Conservation (phyloP, 495 filamentous ascomycete species). For the Apodospora peruviana region DNA sequence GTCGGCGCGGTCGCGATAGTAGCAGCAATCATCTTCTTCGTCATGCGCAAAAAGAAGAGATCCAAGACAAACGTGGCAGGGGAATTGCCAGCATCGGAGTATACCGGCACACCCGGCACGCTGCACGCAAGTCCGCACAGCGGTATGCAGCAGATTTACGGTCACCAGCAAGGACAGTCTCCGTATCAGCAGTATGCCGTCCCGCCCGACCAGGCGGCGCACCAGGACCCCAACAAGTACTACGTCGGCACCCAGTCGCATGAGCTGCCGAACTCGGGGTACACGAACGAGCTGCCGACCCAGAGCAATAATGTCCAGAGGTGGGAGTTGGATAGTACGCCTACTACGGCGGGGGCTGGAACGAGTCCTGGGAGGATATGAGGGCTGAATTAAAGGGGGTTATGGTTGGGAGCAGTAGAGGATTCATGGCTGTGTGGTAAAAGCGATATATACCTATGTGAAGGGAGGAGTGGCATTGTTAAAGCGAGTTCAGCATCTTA, state of each 20-base stretch:
- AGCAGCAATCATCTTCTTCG: background rate
- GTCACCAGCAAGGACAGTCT: background rate
- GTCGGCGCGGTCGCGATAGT: background rate
- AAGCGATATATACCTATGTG: too few species aligned
- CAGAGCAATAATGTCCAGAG: background rate
- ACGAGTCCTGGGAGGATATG: too few species aligned
- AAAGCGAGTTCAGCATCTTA: too few species aligned
- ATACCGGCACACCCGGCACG: background rate
- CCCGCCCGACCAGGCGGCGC: background rate
- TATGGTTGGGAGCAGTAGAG: too few species aligned
- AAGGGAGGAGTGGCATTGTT: too few species aligned
- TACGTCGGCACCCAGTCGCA: background rate
- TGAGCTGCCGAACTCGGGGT: background rate
- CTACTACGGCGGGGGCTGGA: too few species aligned
- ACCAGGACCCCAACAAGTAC: too few species aligned
- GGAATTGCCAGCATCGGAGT: background rate
- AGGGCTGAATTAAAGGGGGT: too few species aligned
- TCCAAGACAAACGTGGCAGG: background rate
- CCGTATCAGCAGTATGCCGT: too few species aligned
- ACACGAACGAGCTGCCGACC: background rate
- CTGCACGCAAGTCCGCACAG: background rate
- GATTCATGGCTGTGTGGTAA: too few species aligned
- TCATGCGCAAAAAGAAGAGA: background rate
- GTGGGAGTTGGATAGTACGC: background rate
- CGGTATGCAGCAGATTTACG: background rate